Base-by-base conservation (phyloP, 1,284 basidiomycete genomes). In the Cryptococcus maquisensis region DNA sequence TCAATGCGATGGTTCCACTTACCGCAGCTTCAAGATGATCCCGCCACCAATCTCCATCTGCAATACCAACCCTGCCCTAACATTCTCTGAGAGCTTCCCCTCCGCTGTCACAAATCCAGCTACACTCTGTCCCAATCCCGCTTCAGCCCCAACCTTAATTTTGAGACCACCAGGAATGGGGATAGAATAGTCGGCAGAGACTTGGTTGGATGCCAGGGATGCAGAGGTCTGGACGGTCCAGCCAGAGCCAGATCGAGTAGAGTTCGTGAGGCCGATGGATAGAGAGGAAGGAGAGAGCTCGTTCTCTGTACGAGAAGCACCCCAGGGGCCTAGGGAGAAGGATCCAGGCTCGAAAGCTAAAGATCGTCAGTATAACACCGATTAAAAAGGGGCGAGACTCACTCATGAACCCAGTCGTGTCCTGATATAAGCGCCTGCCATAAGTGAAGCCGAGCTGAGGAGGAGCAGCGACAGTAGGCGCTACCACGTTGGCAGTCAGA, bases 281-380 rank as follows among this genome's bases (percentile, higher is more conserved):
- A 78, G 55, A 4, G 70, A 65, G 2, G 74, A 73, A 20, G 50
- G 53, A 53, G 43, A 74, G 66, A 51, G 20, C 16, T 49, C 35
- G 4, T 13, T 54, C 46, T 21, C 59, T 40, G 47, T 56, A 56
- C 1, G 67, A 49, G 16, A 52, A 37, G 3, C 51, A 49, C 79
- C 79, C 79, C 79, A 80, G 3, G 70, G 64, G 13, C 75, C 74
- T 12, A 79, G 51, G 1, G 67, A 65, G 59, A 68, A 80, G 52
- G 76, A 76, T 2, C 80, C 80, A 6, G 76, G 68, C 39, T 75
- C 72, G 53, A 75, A 69, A 39, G 74, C 69, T 74, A 57, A 0
- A 41, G 8, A 47, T 18, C 32, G 39, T 40, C 44, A 8, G 46
- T 40, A 18, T 20, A 24, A 23, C 13, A 23, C 8, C n/a, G 38